phyloP scores from a whole-genome alignment of 768 basidiomycete species.

The Amyloporia xantha region DNA sequence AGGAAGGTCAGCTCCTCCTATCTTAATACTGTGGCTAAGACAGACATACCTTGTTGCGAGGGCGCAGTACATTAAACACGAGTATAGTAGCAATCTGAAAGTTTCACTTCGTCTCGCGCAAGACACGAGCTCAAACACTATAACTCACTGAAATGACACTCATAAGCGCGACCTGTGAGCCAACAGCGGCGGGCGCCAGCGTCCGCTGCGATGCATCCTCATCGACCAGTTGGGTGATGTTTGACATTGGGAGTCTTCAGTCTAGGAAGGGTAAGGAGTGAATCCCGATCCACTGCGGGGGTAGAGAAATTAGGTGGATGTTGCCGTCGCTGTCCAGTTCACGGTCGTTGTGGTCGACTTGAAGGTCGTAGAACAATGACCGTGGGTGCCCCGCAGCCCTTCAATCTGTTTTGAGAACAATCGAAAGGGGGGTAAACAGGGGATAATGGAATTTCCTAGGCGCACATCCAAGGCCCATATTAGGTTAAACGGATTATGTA shows the following conservation, averaged over 20 bases:
- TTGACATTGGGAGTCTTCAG: conserved; percentile 12
- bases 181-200: conserved; percentile 77
- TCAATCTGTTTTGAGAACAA: neutral
- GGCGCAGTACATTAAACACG: conserved; percentile 80
- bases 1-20: neutral
- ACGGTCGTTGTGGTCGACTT: neutral
- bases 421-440: neutral
- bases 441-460: too few species aligned
- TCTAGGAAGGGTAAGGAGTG: conserved; percentile 11
- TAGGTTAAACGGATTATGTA: too few species aligned
- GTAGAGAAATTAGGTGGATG: conserved; percentile 4
- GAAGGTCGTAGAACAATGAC: conserved; percentile 7
- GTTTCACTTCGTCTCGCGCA: too few species aligned
- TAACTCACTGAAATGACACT: conserved; percentile 60
- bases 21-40: too few species aligned
- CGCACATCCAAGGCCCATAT: too few species aligned
- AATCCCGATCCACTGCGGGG: conserved; percentile 8
- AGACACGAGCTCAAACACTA: too few species aligned
- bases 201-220: conserved; percentile 37
- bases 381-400: neutral
- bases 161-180: conserved; percentile 74
- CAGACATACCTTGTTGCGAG: conserved; percentile 81
- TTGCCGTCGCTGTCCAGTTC: neutral
- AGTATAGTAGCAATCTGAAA: conserved; percentile 57
- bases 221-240: conserved; percentile 19